Conservation (phyloP, 2,329 filamentous ascomycete species). For the Trichoderma citrinoviride region DNA sequence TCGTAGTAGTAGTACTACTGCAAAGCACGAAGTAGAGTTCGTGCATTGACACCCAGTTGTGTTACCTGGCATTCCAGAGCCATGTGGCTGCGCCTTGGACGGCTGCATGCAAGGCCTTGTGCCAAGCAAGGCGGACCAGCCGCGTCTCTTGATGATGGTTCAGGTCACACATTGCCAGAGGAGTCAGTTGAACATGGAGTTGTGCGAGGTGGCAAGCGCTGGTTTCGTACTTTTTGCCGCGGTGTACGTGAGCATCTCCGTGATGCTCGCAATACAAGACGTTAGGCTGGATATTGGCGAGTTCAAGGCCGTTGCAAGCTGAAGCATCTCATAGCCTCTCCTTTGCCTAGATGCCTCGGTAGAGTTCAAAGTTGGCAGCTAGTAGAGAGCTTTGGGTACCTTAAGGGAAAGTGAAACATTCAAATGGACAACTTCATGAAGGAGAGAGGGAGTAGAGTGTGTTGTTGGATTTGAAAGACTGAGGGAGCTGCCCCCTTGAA, state of each 20-base stretch:
- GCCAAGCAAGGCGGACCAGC: neutral
- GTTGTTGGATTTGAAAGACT: neutral
- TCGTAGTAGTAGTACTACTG: no score
- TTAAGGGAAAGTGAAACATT: neutral
- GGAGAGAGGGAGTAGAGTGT: neutral
- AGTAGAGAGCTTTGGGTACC: neutral
- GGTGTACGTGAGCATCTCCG: neutral
- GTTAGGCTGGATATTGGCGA: neutral
- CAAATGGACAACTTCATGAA: no score
- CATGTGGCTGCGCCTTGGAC: neutral
- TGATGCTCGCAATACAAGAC: neutral
- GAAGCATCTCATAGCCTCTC: neutral
- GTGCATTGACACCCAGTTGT: neutral
- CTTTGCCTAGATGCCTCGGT: neutral
- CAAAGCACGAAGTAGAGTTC: no score
- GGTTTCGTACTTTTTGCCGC: neutral
- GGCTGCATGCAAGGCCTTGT: neutral
- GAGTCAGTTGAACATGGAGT: neutral
- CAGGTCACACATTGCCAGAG: neutral
- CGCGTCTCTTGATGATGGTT: neutral
- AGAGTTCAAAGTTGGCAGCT: neutral
- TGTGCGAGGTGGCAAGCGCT: neutral
- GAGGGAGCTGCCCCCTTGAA: no score
- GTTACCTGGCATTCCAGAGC: neutral
- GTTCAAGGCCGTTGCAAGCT: neutral